phyloP scores from a whole-genome alignment of 345 rosid genomes.

The Excoecaria cochinchinensis region DNA sequence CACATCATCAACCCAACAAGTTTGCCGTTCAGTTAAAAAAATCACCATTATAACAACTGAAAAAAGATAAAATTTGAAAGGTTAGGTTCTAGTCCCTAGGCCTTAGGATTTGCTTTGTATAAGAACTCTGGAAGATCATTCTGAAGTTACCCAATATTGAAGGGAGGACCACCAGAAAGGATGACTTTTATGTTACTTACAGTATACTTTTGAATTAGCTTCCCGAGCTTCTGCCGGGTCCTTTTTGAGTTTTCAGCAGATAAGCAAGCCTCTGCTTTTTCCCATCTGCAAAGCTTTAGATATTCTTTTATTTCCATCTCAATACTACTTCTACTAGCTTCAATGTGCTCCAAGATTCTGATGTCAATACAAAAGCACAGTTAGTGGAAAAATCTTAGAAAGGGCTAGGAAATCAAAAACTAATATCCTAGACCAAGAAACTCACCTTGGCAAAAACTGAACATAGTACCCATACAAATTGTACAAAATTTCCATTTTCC shows the following conservation, averaged over 20 bases:
- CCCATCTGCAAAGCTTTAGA: conserved; percentile 77
- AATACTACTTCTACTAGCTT: conserved; percentile 48
- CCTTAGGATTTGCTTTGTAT: background rate
- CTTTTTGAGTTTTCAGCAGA: conserved; percentile 56
- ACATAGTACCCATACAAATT: conserved; percentile 78
- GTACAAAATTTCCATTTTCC: conserved; percentile 64
- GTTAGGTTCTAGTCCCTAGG: background rate
- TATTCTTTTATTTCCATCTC: conserved; percentile 66
- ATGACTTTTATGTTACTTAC: conserved; percentile 43
- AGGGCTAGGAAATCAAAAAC: conserved; percentile 4
- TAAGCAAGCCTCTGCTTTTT: conserved; percentile 51
- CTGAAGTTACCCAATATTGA: conserved; percentile 2
- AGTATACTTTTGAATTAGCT: conserved; percentile 67
- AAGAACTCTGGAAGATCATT: background rate
- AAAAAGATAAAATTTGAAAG: background rate
- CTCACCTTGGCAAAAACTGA: conserved; percentile 86
- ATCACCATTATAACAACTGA: background rate
- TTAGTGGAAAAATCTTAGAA: conserved; percentile 21
- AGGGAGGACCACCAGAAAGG: background rate
- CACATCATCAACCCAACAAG: background rate
- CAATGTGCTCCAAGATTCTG: conserved; percentile 68
- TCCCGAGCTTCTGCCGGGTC: conserved; percentile 71
- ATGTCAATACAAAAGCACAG: conserved; percentile 13
- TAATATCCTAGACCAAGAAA: conserved; percentile 4
- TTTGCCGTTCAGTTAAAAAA: background rate